A percentile compares a stretch with the other conserved stretches of the same genome.
Evolutionary conservation across 352 stramenopile genomes (phyloP).

Genomic region (Globisporangium uncinulatum): DNA sequence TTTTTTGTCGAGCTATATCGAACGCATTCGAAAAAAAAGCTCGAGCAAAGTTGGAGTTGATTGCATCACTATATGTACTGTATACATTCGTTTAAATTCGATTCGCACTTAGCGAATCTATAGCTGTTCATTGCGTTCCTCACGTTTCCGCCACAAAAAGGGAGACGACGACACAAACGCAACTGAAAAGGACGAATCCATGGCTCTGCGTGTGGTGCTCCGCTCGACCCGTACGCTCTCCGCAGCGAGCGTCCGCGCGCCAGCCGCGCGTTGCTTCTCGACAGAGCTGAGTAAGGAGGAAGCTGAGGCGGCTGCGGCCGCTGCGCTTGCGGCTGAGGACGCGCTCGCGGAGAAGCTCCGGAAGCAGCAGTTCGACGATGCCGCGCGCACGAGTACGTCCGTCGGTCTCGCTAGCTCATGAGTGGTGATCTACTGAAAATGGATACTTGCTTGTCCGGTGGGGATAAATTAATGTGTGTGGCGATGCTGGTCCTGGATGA

Average conservation of each 20-base stretch:
- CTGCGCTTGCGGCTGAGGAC: constrained; percentile 38
- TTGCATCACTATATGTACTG: too few species aligned
- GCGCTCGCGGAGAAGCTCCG: constrained; percentile 33
- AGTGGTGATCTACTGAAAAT: background rate
- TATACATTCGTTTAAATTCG: too few species aligned
- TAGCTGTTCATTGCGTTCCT: too few species aligned
- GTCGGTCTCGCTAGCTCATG: background rate
- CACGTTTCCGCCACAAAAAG: background rate
- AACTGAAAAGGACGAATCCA: constrained; percentile 8
- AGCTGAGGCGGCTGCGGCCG: constrained; percentile 9
- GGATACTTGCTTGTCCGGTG: background rate
- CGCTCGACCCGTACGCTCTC: constrained; percentile 23
- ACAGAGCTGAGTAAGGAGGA: constrained; percentile 35
- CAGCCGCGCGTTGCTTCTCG: constrained; percentile 35
- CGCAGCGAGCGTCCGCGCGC: constrained; percentile 14
- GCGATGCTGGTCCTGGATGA: background rate
- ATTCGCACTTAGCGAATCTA: too few species aligned
- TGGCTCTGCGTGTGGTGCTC: constrained; percentile 40
- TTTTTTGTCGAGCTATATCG: too few species aligned
- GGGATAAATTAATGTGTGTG: background rate
- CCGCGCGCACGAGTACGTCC: constrained; percentile 47
- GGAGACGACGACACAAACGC: background rate
- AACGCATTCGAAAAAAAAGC: too few species aligned
- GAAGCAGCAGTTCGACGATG: constrained; percentile 37
- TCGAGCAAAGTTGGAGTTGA: too few species aligned